These are phyloP conservation scores for Phytophthora agathidicida DNA, from an alignment of 352 stramenopile species.

Conservation along the genomic window DNA sequence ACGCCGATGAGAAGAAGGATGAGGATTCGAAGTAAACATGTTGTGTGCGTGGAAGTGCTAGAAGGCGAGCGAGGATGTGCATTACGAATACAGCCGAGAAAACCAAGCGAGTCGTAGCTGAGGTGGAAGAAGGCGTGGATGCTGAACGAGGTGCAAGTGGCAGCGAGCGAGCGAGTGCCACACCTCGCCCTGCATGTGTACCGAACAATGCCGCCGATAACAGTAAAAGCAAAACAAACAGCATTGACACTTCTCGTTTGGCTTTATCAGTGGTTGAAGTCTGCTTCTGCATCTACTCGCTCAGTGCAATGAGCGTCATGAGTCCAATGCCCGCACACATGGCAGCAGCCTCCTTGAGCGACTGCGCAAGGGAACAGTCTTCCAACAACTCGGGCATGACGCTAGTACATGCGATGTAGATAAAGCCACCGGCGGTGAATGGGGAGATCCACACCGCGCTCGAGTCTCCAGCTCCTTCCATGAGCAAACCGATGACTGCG, in stretches of 20 bases:
- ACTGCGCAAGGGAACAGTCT: conserved; percentile 77
- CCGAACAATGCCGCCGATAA: conserved; percentile 15
- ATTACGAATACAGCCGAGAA: conserved; percentile 26
- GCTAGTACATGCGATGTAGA: conserved; percentile 92
- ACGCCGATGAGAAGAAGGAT: conserved; percentile 59
- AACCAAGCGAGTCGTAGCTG: conserved; percentile 18
- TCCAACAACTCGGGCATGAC: conserved; percentile 93
- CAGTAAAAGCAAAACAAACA: conserved; percentile 33
- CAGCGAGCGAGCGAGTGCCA: conserved; percentile 1
- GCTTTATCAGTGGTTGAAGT: neutral
- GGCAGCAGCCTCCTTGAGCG: conserved; percentile 66
- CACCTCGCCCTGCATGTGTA: conserved; percentile 27
- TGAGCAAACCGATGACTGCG: conserved; percentile 83
- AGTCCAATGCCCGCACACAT: conserved; percentile 77
- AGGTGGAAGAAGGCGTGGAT: conserved; percentile 15
- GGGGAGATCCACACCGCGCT: conserved; percentile 81
- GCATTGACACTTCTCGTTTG: conserved; percentile 23
- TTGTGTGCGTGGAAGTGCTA: conserved; percentile 13
- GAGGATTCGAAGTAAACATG: conserved; percentile 36
- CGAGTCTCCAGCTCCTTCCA: conserved; percentile 72
- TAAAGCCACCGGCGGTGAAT: conserved; percentile 91
- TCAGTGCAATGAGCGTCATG: conserved; percentile 82
- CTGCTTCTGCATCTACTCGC: conserved; percentile 46
- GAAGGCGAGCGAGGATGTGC: conserved; percentile 25
- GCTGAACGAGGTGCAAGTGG: conserved; percentile 4